phyloP scores from a whole-genome alignment of 495 filamentous ascomycete genomes.

The Hypoxylon subgilvum region DNA sequence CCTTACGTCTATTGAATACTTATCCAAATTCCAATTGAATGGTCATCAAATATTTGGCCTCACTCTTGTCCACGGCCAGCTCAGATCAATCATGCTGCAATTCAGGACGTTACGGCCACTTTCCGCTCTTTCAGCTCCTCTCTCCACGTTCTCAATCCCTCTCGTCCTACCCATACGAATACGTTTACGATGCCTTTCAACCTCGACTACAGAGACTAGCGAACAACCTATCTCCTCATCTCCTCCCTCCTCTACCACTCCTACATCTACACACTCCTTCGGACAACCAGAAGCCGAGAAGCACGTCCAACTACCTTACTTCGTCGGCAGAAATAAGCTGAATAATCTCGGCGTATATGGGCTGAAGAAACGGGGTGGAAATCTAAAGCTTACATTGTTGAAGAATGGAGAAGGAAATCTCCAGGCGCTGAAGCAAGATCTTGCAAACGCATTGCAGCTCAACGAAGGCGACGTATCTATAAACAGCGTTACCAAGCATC shows the following conservation, averaged over 20 bases:
- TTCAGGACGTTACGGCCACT: slow-evolving; percentile 23
- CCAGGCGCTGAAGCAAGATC: slow-evolving; percentile 56
- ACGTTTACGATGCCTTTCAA: slow-evolving; percentile 22
- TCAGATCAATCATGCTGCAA: slow-evolving; percentile 12
- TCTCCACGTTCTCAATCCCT: slow-evolving; percentile 11
- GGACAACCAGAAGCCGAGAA: slow-evolving; percentile 15
- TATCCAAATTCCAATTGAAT: no score
- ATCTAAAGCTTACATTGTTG: slow-evolving; percentile 73
- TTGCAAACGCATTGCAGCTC: slow-evolving; percentile 37
- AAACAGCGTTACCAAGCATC: slow-evolving; percentile 62
- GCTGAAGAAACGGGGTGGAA: slow-evolving; percentile 75
- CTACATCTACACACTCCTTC: slow-evolving; percentile 1
- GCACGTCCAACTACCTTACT: slow-evolving; percentile 65
- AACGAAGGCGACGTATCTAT: slow-evolving; percentile 46
- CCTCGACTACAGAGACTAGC: background rate
- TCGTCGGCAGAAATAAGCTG: slow-evolving; percentile 71
- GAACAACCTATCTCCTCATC: slow-evolving; percentile 4
- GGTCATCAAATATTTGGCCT: background rate
- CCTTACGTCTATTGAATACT: no score
- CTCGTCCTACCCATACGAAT: slow-evolving; percentile 3
- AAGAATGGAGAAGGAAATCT: slow-evolving; percentile 79
- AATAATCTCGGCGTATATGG: slow-evolving; percentile 83
- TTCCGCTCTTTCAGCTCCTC: slow-evolving; percentile 1
- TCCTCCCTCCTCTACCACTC: background rate
- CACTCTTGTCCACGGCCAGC: background rate